These are phyloP conservation scores for Endocarpon pusillum DNA, from an alignment of 495 filamentous ascomycete species.

Conservation along the genomic window DNA sequence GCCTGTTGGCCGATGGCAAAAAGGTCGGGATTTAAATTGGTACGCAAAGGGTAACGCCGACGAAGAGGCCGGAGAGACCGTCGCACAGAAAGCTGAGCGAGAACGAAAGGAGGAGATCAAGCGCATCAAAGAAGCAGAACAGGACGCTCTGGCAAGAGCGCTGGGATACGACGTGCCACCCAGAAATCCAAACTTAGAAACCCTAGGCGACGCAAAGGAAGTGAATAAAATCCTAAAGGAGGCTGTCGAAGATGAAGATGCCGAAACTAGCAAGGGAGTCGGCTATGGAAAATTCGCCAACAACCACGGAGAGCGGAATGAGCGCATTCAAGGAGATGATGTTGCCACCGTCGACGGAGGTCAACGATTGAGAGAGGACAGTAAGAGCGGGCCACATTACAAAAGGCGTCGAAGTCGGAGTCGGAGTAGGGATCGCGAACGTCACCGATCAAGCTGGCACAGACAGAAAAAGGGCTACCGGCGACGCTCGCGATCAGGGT, in stretches of 20 bases:
- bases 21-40: conserved; percentile 72
- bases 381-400: conserved; percentile 9
- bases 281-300: conserved; percentile 11
- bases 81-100: conserved; percentile 41
- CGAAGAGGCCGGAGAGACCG: conserved; percentile 15
- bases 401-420: too few species aligned
- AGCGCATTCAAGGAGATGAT: conserved; percentile 2
- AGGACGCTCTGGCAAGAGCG: conserved; percentile 71
- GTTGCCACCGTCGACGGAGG: too few species aligned
- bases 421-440: too few species aligned
- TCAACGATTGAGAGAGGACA: too few species aligned
- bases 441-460: conserved; percentile 10
- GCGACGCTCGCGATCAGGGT: conserved; percentile 1
- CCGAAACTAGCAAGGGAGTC: conserved; percentile 10
- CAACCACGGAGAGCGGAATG: too few species aligned
- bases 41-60: conserved; percentile 55
- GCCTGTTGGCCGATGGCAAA: conserved; percentile 89
- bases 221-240: conserved; percentile 16
- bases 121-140: conserved; percentile 76
- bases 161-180: conserved; percentile 58
- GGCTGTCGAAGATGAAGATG: conserved; percentile 18
- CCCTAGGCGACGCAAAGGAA: conserved; percentile 18
- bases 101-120: conserved; percentile 65
- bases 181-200: conserved; percentile 26
- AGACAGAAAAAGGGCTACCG: neutral